Evolutionary conservation across 2,329 filamentous ascomycete genomes (phyloP).

Genomic region (Exophiala phaeomuriformis): DNA sequence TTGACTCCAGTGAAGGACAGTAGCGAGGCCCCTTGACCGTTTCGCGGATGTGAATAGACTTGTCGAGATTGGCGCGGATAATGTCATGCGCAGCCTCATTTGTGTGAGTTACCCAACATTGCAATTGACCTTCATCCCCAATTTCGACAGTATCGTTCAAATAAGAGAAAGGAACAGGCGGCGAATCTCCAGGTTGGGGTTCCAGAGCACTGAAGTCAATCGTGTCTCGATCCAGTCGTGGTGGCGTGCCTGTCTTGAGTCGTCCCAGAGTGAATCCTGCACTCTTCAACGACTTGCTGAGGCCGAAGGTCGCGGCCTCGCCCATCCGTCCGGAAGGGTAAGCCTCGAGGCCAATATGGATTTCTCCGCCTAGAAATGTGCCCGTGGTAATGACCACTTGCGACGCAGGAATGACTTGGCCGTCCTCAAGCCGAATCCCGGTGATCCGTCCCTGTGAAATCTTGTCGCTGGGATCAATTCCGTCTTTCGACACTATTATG

Average conservation of each 20-base stretch:
- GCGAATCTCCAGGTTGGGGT: constrained; percentile 71
- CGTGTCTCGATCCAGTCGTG: constrained; percentile 69
- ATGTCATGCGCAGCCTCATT: constrained; percentile 76
- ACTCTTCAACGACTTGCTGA: constrained; percentile 82
- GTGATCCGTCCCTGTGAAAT: constrained; percentile 64
- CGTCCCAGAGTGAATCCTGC: constrained; percentile 85
- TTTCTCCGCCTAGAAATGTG: constrained; percentile 91
- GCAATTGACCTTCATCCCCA: constrained; percentile 61
- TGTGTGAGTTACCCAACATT: constrained; percentile 82
- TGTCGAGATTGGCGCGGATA: constrained; percentile 82
- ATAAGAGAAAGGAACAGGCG: constrained; percentile 85
- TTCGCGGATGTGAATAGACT: constrained; percentile 92
- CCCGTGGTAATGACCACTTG: constrained; percentile 92
- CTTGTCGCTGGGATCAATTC: constrained; percentile 36
- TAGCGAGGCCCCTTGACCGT: constrained; percentile 91
- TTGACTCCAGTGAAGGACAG: constrained; percentile 90
- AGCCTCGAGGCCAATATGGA: constrained; percentile 80
- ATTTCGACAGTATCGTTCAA: constrained; percentile 73
- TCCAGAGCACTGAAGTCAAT: constrained; percentile 72
- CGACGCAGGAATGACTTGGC: constrained; percentile 69
- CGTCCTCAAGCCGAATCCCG: constrained; percentile 79
- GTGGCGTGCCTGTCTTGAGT: constrained; percentile 92
- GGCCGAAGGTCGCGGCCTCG: constrained; percentile 82
- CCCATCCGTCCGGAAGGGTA: constrained; percentile 88
- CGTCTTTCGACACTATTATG: constrained; percentile 64